Evolutionary conservation across 2,329 filamentous ascomycete species (phyloP), one percentile per base, ranked within the genome.

Genomic region (Aureobasidium sp.): DNA sequence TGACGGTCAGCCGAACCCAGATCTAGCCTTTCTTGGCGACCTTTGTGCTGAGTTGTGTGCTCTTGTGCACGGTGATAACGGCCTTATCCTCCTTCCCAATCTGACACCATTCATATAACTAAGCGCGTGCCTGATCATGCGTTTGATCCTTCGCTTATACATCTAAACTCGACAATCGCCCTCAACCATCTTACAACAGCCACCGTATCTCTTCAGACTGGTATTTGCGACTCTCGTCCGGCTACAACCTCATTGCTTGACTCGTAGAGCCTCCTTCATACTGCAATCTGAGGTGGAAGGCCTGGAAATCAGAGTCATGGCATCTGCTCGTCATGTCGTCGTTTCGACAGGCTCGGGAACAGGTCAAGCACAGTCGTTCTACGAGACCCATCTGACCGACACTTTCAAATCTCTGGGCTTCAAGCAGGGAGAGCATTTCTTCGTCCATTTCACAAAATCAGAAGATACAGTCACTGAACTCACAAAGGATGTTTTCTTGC

Each of bases 391-490:
- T 2, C 64, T 80, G 5, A 67, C 68, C 47, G 74, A 75, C 1
- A 69, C 81, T 3, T 73, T 84, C 4, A 70, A 74, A 34, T 67
- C 71, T 21, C 67, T 81, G 6, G 74, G 75, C 30, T 69, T 77
- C 13, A 67, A 71, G 13, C 64, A 71, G 4, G 66, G 62, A 13
- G 66, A 62, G 11, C 64, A 73, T 49, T 86, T 85, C 68, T 50
- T 76, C 2, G 73, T 88, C 3, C 79, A 89, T 58, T 72, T 82
- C 53, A 96, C 91, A 1, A 73, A 81, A 29, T 87, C 82, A 34
- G 76, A 81, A 0, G 75, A 83, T 2, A 89, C 83, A 13, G 81
- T 97, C 44, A 77, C 79, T 6, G 77, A 88, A 1, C 83, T 95
- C 58, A 83, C 87, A 0, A 75, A 68, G 55, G 67, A 70, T 42